Conservation (phyloP, 2,329 filamentous ascomycete genomes). For the Colletotrichum musicola region DNA sequence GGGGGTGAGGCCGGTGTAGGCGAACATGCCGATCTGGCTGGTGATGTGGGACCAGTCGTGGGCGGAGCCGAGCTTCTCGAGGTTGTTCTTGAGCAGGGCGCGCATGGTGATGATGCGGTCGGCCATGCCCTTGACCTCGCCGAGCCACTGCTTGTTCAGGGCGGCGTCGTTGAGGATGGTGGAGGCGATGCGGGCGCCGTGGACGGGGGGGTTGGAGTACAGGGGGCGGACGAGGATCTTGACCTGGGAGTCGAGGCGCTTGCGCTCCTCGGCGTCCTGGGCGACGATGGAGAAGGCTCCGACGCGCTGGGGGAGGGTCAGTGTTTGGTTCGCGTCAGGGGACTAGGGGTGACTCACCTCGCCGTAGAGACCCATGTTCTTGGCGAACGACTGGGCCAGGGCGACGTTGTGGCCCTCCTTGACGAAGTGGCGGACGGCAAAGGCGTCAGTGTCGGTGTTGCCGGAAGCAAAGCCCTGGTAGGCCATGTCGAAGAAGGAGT, state of each 20-base stretch:
- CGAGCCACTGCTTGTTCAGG: constrained; percentile 94
- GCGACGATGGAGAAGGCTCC: constrained; percentile 96
- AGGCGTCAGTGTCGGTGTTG: constrained; percentile 92
- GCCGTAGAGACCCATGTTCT: constrained; percentile 99
- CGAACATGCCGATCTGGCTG: constrained; percentile 99
- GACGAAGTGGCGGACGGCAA: constrained; percentile 93
- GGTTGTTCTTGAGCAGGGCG: constrained; percentile 90
- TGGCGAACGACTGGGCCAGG: constrained; percentile 94
- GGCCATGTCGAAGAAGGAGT: constrained; percentile 98
- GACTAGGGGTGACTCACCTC: constrained; percentile 60
- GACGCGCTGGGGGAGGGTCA: constrained; percentile 67
- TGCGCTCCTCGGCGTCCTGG: constrained; percentile 88
- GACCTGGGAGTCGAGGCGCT: constrained; percentile 95
- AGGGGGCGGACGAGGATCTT: constrained; percentile 97
- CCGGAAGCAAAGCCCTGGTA: constrained; percentile 98
- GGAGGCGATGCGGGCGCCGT: constrained; percentile 94
- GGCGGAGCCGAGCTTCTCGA: constrained; percentile 94
- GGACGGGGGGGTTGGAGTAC: constrained; percentile 98
- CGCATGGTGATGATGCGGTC: constrained; percentile 99
- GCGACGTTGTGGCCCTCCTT: constrained; percentile 90
- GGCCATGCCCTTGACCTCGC: constrained; percentile 98
- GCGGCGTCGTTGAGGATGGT: constrained; percentile 88
- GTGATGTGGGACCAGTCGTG: constrained; percentile 99
- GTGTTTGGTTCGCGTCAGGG: too few relatives aligned
- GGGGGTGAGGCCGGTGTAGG: constrained; percentile 92